phyloP scores from a whole-genome alignment of 2,329 filamentous ascomycete species.

The Scorias spongiosa region DNA sequence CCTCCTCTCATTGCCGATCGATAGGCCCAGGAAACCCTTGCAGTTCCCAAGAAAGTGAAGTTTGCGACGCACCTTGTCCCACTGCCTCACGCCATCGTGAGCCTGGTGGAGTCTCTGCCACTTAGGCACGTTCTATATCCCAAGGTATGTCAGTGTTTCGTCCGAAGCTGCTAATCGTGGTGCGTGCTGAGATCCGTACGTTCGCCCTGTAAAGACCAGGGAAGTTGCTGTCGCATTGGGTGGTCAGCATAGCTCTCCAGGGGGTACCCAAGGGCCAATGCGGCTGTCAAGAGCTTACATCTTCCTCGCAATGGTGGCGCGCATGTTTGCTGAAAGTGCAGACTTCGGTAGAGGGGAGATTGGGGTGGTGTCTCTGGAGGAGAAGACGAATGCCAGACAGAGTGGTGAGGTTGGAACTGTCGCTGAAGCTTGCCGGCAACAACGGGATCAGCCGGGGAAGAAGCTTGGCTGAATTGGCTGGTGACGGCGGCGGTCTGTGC shows the following conservation, averaged over 20 bases:
- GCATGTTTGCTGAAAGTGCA: background rate
- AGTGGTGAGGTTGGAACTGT: background rate
- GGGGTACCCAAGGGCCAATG: too few relatives aligned
- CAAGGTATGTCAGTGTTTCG: too few relatives aligned
- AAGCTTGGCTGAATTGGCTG: slow-evolving; percentile 7
- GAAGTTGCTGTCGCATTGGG: slow-evolving; percentile 7
- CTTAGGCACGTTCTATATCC: slow-evolving; percentile 43
- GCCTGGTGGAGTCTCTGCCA: slow-evolving; percentile 63
- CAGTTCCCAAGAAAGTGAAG: too few relatives aligned
- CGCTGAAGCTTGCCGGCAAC: background rate
- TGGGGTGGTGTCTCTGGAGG: background rate
- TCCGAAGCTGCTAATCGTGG: too few relatives aligned
- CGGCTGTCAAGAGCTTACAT: background rate
- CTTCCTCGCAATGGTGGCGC: background rate
- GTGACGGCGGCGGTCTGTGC: background rate
- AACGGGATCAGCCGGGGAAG: background rate
- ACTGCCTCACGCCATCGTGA: slow-evolving; percentile 56
- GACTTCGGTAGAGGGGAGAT: background rate
- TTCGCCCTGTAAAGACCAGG: slow-evolving; percentile 53
- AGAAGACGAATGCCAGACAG: background rate
- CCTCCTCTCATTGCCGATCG: too few relatives aligned
- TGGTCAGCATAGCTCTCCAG: background rate
- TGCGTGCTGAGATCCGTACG: slow-evolving; percentile 10
- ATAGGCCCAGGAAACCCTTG: too few relatives aligned
- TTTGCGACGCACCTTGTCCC: slow-evolving; percentile 54